These are phyloP conservation scores for Suhomyces kunorum DNA, from an alignment of 1,139 yeast species.

Conservation along the genomic window DNA sequence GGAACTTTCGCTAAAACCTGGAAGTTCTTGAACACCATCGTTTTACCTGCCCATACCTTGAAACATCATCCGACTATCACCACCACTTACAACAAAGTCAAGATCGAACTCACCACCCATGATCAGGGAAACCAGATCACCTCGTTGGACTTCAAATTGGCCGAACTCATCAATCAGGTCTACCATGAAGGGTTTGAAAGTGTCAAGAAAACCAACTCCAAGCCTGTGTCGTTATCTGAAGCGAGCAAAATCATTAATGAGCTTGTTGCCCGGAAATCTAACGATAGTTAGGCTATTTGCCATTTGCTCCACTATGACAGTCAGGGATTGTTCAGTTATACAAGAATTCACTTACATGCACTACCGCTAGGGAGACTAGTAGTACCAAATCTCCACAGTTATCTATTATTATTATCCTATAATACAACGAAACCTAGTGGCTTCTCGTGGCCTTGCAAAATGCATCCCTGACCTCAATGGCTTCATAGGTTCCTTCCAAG, in stretches of 20 bases:
- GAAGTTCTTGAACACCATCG: conserved; percentile 62
- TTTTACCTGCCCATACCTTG: conserved; percentile 57
- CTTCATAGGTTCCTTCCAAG: conserved; percentile 92
- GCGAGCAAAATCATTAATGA: conserved; percentile 24
- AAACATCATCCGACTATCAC: conserved; percentile 77
- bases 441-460: conserved; percentile 61
- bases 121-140: conserved; percentile 59
- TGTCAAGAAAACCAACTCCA: neutral
- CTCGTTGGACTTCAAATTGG: conserved; percentile 60
- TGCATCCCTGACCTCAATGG: conserved; percentile 80
- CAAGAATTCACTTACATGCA: too few species aligned
- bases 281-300: neutral
- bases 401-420: conserved; percentile 7
- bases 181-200: conserved; percentile 7
- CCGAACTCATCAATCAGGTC: conserved; percentile 46
- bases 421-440: conserved; percentile 7
- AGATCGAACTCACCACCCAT: conserved; percentile 64
- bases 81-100: conserved; percentile 63
- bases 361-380: too few species aligned
- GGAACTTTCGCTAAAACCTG: conserved; percentile 60
- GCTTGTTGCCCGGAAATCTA: conserved; percentile 15
- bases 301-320: too few species aligned
- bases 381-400: neutral
- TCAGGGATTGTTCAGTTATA: too few species aligned
- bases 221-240: conserved; percentile 18